These are phyloP conservation scores for Cudoniella acicularis DNA, from an alignment of 495 filamentous ascomycete species.

Conservation along the genomic window DNA sequence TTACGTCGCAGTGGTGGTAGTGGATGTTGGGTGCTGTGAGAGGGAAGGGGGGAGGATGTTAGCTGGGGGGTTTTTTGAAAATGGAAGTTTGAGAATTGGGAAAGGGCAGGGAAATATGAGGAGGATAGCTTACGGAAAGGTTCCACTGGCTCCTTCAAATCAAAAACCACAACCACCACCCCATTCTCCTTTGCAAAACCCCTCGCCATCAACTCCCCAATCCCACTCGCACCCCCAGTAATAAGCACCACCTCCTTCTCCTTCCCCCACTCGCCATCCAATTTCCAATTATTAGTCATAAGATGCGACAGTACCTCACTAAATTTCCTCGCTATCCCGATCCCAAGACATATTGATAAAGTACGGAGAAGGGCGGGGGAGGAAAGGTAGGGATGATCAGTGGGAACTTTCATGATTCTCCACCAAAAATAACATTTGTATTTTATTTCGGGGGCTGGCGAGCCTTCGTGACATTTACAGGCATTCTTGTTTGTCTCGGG, in stretches of 20 bases:
- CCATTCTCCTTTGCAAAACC: slow-evolving; percentile 53
- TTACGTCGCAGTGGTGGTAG: slow-evolving; percentile 61
- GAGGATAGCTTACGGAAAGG: slow-evolving; percentile 44
- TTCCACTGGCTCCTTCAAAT: slow-evolving; percentile 46
- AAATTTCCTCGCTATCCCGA: slow-evolving; percentile 44
- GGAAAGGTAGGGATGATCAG: too few species aligned
- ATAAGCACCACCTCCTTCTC: slow-evolving; percentile 51
- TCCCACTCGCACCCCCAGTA: slow-evolving; percentile 26
- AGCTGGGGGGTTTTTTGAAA: neutral
- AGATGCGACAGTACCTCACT: slow-evolving; percentile 46
- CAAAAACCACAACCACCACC: slow-evolving; percentile 62
- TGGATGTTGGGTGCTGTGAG: slow-evolving; percentile 47
- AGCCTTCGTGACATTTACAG: too few species aligned
- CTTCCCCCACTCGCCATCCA: slow-evolving; percentile 59
- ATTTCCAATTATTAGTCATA: slow-evolving; percentile 56
- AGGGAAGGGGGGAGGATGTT: neutral
- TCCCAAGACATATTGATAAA: slow-evolving; percentile 3
- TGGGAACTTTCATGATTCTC: too few species aligned
- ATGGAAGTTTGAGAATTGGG: too few species aligned
- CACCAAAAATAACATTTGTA: too few species aligned
- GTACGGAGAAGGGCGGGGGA: too few species aligned
- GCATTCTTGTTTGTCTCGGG: too few species aligned
- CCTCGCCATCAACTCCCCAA: slow-evolving; percentile 50
- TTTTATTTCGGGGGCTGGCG: too few species aligned
- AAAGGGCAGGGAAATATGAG: slow-evolving; percentile 36